Base-by-base conservation (phyloP, 139 green algal genomes). In the Coelastrella sp. region DNA sequence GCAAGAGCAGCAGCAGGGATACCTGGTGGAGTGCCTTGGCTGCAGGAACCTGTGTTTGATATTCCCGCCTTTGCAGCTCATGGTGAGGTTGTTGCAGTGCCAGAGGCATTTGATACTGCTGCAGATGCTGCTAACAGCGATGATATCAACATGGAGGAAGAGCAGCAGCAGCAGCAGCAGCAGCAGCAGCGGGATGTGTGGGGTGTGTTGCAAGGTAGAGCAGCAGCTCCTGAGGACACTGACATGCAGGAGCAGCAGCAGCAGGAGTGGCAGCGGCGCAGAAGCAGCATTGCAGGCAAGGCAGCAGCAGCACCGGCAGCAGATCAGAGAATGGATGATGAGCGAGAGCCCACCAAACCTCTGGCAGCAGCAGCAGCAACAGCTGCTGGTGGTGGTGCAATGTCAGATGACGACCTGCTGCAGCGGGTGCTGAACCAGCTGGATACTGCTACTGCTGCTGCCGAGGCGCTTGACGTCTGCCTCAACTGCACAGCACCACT, bases 401-500 rank as follows among this genome's bases (percentile, higher is more conserved):
- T 68, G 20, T 58, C 56, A 58, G 73, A 78, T 66, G 85, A 84
- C 22, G 7, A 14, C 4, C 56, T 74, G 56, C 17, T 60, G 17
- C 68, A 79, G 68, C 68, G 27, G 68, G 24, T 82, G 85, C n/a
- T 82, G 72, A 8, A 27, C 8, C 9, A 35, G 49, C 27, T 78
- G 25, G 25, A 68, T 9, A 27, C 7, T 7, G 49, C 65, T 63
- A 63, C 12, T 61, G 82, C 60, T 22, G 65, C 63, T 65, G 82
- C 63, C 12, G 82, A 87, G 17, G 82, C 63, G 17, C 65, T 66
- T 8, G 68, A 60, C 22, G 49, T 85, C 14, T 90, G 86, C 25
- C 58, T 90, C 22, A 91, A 91, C 87, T 91, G 87, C 87, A 91
- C 87, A 7, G 78, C 87, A 35, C 76, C 87, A 25, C 78, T 91